Evolutionary conservation across 371 early-diverging fungal species (phyloP).

Genomic region (Mucor indicus): DNA sequence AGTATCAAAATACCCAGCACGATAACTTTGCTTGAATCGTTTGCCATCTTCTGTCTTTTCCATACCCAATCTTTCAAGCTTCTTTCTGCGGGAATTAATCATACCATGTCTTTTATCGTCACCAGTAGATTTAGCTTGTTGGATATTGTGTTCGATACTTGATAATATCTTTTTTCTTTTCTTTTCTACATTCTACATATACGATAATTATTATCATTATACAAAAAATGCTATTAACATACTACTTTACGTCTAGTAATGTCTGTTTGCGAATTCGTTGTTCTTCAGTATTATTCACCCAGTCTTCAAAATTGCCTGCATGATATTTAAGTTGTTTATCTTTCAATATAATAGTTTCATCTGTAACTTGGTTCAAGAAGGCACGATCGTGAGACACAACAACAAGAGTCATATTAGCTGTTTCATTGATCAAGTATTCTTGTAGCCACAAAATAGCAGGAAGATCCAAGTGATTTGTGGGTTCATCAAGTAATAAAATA

Average conservation of each 20-base stretch:
- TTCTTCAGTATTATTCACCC: constrained; percentile 61
- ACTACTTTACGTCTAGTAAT: constrained; percentile 33
- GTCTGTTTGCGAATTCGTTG: constrained; percentile 56
- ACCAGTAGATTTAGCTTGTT: constrained; percentile 66
- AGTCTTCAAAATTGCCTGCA: constrained; percentile 76
- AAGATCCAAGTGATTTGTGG: constrained; percentile 81
- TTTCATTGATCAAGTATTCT: constrained; percentile 58
- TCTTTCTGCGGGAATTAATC: constrained; percentile 72
- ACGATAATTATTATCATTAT: neutral
- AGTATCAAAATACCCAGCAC: constrained; percentile 51
- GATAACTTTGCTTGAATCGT: constrained; percentile 64
- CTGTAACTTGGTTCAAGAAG: constrained; percentile 66
- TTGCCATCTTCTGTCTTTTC: constrained; percentile 64
- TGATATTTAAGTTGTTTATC: constrained; percentile 65
- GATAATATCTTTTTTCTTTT: constrained; percentile 58
- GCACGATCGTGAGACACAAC: constrained; percentile 81
- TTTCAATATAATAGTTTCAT: constrained; percentile 70
- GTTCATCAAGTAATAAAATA: constrained; percentile 87
- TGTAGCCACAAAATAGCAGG: constrained; percentile 81
- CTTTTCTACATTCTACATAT: constrained; percentile 49
- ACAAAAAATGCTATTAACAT: neutral
- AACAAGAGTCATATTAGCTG: constrained; percentile 60
- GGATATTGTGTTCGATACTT: constrained; percentile 62
- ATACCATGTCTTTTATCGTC: constrained; percentile 76
- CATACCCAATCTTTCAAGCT: constrained; percentile 62